A percentile compares a stretch with the other conserved stretches of the same genome.
phyloP scores from a whole-genome alignment of 805 yeast genomes.

The Candida tammaniensis region DNA sequence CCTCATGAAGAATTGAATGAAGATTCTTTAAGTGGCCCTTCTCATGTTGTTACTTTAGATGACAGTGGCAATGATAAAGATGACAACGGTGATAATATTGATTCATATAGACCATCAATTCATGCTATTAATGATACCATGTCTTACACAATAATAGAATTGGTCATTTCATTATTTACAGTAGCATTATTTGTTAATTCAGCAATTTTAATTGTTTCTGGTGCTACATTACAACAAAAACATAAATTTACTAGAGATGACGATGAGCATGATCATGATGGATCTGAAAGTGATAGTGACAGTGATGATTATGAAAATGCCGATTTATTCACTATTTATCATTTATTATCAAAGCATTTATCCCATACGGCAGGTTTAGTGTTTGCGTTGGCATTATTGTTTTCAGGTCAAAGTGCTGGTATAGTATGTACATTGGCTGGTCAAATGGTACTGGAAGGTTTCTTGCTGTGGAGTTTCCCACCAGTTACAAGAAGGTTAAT shows the following conservation, averaged over 20 bases:
- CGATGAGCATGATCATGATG: constrained; percentile 16
- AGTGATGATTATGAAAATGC: constrained; percentile 53
- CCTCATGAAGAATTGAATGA: constrained; percentile 13
- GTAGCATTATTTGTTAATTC: constrained; percentile 46
- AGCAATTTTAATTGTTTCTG: constrained; percentile 78
- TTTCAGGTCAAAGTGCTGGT: constrained; percentile 94
- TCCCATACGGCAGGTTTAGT: constrained; percentile 86
- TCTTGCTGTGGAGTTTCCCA: constrained; percentile 71
- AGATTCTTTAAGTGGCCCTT: neutral
- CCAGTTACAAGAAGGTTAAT: constrained; percentile 80
- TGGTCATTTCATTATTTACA: constrained; percentile 37
- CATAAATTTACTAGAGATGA: constrained; percentile 17
- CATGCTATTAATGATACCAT: constrained; percentile 41
- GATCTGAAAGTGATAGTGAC: constrained; percentile 16
- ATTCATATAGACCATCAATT: constrained; percentile 37
- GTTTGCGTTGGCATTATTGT: constrained; percentile 83
- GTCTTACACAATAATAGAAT: constrained; percentile 37
- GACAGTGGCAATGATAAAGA: constrained; percentile 2
- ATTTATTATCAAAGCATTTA: constrained; percentile 62
- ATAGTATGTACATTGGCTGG: constrained; percentile 93
- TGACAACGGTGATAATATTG: constrained; percentile 7
- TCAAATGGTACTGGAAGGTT: constrained; percentile 91
- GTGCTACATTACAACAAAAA: constrained; percentile 61
- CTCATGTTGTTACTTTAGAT: neutral
- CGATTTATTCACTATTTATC: constrained; percentile 77